Evolutionary conservation across 2,329 filamentous ascomycete species (phyloP).

Genomic region (Cladosporium cucumerinum): DNA sequence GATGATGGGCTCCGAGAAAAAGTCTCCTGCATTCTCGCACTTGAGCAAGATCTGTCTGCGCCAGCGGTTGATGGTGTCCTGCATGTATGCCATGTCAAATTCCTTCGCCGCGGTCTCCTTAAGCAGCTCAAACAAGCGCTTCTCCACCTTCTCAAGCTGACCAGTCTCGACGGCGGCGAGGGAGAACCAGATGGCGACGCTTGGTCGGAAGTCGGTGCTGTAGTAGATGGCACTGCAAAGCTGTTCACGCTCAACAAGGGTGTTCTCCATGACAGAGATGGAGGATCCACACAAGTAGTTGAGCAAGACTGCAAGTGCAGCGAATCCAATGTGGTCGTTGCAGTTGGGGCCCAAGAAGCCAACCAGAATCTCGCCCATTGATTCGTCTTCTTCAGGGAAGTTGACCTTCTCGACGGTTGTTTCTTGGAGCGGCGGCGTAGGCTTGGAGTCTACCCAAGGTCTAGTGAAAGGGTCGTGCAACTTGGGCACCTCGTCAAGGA

Average conservation of each 20-base stretch:
- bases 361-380: conserved; percentile 80
- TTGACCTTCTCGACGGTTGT: conserved; percentile 75
- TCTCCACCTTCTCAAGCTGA: conserved; percentile 78
- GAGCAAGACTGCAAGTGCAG: conserved; percentile 74
- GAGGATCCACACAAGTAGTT: conserved; percentile 91
- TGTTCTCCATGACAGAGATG: conserved; percentile 85
- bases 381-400: conserved; percentile 96
- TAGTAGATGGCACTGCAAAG: conserved; percentile 82
- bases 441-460: conserved; percentile 87
- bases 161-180: conserved; percentile 83
- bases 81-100: conserved; percentile 85
- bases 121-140: conserved; percentile 79
- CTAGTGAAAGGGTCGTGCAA: conserved; percentile 73
- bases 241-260: conserved; percentile 88
- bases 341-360: conserved; percentile 84
- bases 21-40: conserved; percentile 75
- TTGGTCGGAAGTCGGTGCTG: conserved; percentile 74
- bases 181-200: conserved; percentile 79
- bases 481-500: conserved; percentile 75
- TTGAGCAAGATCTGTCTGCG: conserved; percentile 77
- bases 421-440: conserved; percentile 67
- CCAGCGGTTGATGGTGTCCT: conserved; percentile 80
- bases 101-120: conserved; percentile 75
- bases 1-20: conserved; percentile 82
- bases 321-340: conserved; percentile 57